Conservation (phyloP, 192 early-diverging fungal genomes). For the Coemansia sp. region DNA sequence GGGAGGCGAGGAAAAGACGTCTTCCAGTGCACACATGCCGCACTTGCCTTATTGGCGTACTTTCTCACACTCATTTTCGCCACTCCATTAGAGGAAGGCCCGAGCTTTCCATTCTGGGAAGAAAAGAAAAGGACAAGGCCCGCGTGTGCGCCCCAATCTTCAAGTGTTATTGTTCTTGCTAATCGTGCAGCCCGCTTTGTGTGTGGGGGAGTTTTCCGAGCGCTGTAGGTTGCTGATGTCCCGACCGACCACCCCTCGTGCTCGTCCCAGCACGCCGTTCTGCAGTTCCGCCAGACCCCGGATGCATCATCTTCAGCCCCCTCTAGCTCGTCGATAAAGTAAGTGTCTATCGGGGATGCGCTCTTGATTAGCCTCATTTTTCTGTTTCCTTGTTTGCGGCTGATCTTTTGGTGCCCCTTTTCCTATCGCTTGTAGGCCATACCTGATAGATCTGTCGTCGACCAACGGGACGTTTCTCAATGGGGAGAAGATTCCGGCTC, state of each 20-base stretch:
- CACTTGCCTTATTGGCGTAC: conserved; percentile 1
- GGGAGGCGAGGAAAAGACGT: neutral
- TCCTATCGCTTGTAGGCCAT: conserved; percentile 61
- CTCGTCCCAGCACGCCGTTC: conserved; percentile 90
- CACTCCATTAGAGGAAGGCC: neutral
- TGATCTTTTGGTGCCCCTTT: neutral
- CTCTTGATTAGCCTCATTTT: neutral
- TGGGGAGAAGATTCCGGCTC: conserved; percentile 65
- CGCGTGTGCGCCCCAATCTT: neutral
- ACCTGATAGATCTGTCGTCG: conserved; percentile 90
- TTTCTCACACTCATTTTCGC: conserved; percentile 17
- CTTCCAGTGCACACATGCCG: neutral
- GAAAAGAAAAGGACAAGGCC: neutral
- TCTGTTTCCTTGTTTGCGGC: neutral
- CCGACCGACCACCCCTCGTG: conserved; percentile 94
- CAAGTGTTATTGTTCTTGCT: neutral
- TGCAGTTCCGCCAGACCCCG: conserved; percentile 76
- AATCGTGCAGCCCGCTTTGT: neutral
- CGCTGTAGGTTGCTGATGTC: conserved; percentile 77
- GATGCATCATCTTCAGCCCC: neutral
- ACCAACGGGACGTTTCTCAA: conserved; percentile 92
- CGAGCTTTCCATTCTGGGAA: conserved; percentile 4
- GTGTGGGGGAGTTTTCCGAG: conserved; percentile 7
- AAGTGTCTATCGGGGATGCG: conserved; percentile 3
- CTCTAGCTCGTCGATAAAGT: conserved; percentile 13